Evolutionary conservation across 139 green algal species (phyloP), one percentile per base, ranked within the genome.

Genomic region (Coelastrella sp.): DNA sequence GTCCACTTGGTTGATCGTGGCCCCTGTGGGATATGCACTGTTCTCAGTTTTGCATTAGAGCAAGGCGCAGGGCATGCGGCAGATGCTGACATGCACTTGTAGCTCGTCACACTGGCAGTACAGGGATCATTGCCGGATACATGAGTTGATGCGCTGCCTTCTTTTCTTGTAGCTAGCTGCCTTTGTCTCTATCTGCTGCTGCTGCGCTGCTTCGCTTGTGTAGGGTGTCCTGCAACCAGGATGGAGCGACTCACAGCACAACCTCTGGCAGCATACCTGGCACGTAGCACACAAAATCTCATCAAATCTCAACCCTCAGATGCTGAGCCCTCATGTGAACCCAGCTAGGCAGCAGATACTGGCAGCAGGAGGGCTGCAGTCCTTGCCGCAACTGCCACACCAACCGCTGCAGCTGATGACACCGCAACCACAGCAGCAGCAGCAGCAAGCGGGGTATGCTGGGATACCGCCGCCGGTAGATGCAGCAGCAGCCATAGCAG

Each of bases 191-290:
- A 13, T 71, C 8, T 71, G 61, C 8, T 71, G 61, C 61, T 19
- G 61, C 61, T 19, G 11, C 61, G 11, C 11, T 10, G 10, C 61
- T 57, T 58, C 68, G 58, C 23, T 66, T 11, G 22, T 59, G 5
- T 23, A 90, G 71, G 89, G 88, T 64, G 60, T 90, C 74, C 76
- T 90, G 88, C 73, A 92, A 64, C 89, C 66, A 92, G 89, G 94
- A 95, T 79, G 47, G 74, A 11, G 85, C 7, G 83, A 88, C 19
- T 22, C 92, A 5, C 92, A 93, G 58, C 85, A 65, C 23, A 95
- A 92, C 91, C 88, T 98, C 76, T 98, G 96, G 96, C 95, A 98
- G 64, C 83, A 96, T 58, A 98, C 96, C 54, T 98, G 96, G 94
- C 86, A 91, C 71, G 79, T 89, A 19, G 92, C 91, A 3, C 87